phyloP scores from a whole-genome alignment of 139 green algal genomes.

The Deuterostichococcus epilithicus region DNA sequence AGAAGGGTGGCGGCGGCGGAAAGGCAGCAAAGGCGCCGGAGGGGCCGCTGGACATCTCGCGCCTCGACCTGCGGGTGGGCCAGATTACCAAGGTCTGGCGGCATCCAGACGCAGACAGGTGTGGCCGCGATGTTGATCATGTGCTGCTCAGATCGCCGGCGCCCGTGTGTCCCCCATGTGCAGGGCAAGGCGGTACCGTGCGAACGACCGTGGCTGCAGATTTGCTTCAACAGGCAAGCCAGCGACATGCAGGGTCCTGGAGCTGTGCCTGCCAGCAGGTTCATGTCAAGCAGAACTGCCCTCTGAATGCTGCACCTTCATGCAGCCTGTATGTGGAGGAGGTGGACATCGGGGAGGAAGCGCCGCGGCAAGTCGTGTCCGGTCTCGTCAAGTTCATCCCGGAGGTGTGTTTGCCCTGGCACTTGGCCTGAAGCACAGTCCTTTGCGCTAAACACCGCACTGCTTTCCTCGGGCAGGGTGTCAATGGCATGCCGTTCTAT shows the following conservation, averaged over 20 bases:
- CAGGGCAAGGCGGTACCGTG: too few relatives aligned
- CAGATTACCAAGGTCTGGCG: slow-evolving; percentile 51
- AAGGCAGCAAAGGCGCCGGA: slow-evolving; percentile 13
- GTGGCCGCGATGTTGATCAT: not conserved
- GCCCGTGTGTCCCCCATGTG: too few relatives aligned
- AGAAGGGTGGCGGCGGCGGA: slow-evolving; percentile 10
- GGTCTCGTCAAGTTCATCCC: slow-evolving; percentile 91
- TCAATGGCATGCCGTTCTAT: too few relatives aligned
- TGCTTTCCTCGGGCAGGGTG: too few relatives aligned
- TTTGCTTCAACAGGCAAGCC: too few relatives aligned
- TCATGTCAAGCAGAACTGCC: too few relatives aligned
- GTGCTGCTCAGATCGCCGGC: too few relatives aligned
- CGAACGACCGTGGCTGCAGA: too few relatives aligned
- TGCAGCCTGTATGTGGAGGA: slow-evolving; percentile 83
- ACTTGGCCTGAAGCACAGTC: too few relatives aligned
- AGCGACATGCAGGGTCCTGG: too few relatives aligned
- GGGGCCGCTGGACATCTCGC: slow-evolving; percentile 39
- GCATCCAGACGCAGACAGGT: slow-evolving; percentile 65
- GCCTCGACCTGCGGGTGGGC: slow-evolving; percentile 80
- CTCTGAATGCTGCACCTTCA: not conserved
- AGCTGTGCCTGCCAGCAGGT: too few relatives aligned
- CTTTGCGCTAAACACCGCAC: too few relatives aligned
- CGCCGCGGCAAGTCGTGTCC: slow-evolving; percentile 64
- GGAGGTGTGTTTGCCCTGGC: slow-evolving; percentile 23
- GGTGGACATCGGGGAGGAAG: slow-evolving; percentile 77